A percentile compares a stretch with the other conserved stretches of the same genome.
Conservation (phyloP, 1,139 yeast genomes). For the Geotrichum klebahnii region DNA sequence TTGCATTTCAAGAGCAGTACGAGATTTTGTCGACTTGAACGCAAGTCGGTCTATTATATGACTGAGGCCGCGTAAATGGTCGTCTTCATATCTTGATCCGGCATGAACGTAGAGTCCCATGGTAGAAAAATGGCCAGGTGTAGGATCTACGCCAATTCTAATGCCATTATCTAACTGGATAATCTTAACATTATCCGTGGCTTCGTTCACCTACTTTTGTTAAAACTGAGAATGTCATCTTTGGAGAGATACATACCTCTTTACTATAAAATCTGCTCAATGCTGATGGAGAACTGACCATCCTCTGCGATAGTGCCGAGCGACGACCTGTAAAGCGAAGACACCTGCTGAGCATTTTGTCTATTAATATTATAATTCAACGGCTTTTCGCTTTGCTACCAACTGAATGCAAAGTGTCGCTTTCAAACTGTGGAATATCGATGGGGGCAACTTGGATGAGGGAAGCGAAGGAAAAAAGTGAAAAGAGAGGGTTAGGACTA, state of each 20-base stretch:
- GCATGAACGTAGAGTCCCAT: constrained; percentile 86
- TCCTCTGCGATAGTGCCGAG: not conserved
- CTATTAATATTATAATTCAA: not conserved
- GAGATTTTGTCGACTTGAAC: constrained; percentile 66
- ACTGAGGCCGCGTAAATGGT: constrained; percentile 59
- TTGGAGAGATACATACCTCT: not conserved
- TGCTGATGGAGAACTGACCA: not conserved
- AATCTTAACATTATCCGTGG: constrained; percentile 10
- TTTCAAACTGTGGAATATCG: too few relatives aligned
- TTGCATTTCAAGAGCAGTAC: constrained; percentile 66
- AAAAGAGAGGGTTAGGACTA: not conserved
- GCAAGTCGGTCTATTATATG: constrained; percentile 85
- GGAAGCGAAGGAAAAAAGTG: too few relatives aligned
- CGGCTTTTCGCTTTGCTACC: too few relatives aligned
- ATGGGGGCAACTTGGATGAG: too few relatives aligned
- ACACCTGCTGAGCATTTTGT: constrained; percentile 14
- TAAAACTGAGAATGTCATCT: constrained; percentile 2
- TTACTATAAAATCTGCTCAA: not conserved
- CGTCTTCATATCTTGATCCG: constrained; percentile 77
- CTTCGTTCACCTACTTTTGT: not conserved
- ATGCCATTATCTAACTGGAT: constrained; percentile 67
- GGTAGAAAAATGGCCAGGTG: constrained; percentile 89
- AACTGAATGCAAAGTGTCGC: too few relatives aligned
- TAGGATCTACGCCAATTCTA: constrained; percentile 75
- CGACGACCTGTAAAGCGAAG: not conserved